A percentile compares a stretch with the other conserved stretches of the same genome.
Conservation (phyloP, 2,329 filamentous ascomycete species). For the Grosmannia clavigera region DNA sequence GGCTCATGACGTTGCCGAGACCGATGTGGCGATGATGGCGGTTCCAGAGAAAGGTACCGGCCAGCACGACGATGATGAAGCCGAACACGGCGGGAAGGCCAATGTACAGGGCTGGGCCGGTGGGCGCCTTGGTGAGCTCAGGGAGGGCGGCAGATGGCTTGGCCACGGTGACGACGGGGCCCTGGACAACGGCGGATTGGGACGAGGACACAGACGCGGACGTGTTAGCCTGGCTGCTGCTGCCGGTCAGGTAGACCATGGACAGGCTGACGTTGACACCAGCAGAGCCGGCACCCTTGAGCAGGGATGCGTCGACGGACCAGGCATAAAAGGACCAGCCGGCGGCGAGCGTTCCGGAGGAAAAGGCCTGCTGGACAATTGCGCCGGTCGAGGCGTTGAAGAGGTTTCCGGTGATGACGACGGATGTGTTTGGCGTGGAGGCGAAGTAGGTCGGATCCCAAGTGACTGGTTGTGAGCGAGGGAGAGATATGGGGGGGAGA, state of each 20-base stretch:
- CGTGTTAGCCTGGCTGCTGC: neutral
- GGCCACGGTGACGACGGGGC: constrained; percentile 30
- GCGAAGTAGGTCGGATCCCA: constrained; percentile 43
- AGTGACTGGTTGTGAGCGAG: constrained; percentile 29
- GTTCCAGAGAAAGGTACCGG: constrained; percentile 47
- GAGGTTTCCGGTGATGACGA: constrained; percentile 25
- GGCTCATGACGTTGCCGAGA: constrained; percentile 40
- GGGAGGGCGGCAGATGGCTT: constrained; percentile 21
- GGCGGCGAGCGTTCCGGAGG: constrained; percentile 23
- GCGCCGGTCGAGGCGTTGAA: constrained; percentile 24
- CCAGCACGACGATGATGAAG: constrained; percentile 31
- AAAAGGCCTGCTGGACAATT: constrained; percentile 19
- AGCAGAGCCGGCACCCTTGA: constrained; percentile 21
- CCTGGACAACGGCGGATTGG: constrained; percentile 17
- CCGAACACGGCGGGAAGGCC: constrained; percentile 39
- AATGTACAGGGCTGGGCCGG: constrained; percentile 34
- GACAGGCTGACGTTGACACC: constrained; percentile 35
- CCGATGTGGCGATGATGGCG: constrained; percentile 35
- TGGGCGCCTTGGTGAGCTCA: constrained; percentile 20
- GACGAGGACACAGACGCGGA: too few species aligned
- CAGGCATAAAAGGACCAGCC: constrained; percentile 36
- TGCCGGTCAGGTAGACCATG: constrained; percentile 23
- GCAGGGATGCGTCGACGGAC: constrained; percentile 24
- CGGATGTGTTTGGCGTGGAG: constrained; percentile 23
- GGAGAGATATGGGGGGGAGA: neutral